Evolutionary conservation across 2,329 filamentous ascomycete genomes (phyloP), one percentile per base, ranked within the genome.

Genomic region (Fusarium hostae): DNA sequence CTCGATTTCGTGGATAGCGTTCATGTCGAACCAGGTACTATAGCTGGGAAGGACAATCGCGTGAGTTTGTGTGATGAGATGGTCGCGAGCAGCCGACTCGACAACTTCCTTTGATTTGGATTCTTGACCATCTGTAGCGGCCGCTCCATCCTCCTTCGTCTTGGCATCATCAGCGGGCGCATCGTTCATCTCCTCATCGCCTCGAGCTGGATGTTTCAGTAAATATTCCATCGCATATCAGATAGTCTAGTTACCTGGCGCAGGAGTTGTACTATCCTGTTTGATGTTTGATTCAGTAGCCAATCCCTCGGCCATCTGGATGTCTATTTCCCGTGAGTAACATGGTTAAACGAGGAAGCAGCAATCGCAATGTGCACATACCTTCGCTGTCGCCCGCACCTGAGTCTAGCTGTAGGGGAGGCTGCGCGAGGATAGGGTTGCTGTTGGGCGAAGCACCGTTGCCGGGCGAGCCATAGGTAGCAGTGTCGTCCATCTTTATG

Each of bases 1-100:
- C 85, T 99, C 96, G 76, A 98, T 92, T 67, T 90, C 89, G 82
- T 98, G 93, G 78, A 99, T 92, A 54, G 89, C 87, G 80, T 95
- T 93, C 95, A 99, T 98, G 82, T 99, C 96, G 81, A 99, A 99
- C 96, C 96, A 99, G 18, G 93, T 96, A 79, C 94, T 97, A 83
- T 99, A 99, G 81, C 95, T 98, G 26, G 96, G 96, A 26, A 99
- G 89, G 70, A 99, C 95, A 78, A 98, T 98, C 69, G 95, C 92
- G 79, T 98, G 95, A 44, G 94, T 97, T 83, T 99, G 96, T 18
- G 94, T 90, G 68, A 97, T 93, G 60, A 99, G 90, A 78, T 98
- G 95, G 75, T 95, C 93, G 72, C 95, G 93, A 56, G 96, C 97
- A 7, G 94, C 92, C 45, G 92, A 91, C 84, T 98, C 95, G 62